Percentiles rank a stretch among this genome's conserved stretches.
These are phyloP conservation scores for Castanea sativa DNA, from an alignment of 306 rosid genomes.

Conservation along the genomic window DNA sequence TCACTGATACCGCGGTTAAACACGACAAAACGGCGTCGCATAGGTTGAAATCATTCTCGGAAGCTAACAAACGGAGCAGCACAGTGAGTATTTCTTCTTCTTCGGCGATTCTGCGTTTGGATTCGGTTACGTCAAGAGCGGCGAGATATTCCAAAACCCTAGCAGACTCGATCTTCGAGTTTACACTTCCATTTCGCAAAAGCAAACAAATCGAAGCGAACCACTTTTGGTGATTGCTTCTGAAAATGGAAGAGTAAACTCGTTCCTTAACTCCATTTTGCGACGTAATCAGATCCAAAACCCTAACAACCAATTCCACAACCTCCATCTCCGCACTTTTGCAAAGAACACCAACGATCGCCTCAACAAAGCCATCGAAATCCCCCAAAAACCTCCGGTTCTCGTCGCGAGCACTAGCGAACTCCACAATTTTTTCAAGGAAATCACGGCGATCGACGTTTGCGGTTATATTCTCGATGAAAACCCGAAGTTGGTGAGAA, in stretches of 20 bases:
- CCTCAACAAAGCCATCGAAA: constrained; percentile 33
- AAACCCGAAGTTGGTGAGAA: constrained; percentile 18
- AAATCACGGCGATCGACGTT: background rate
- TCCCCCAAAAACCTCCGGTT: constrained; percentile 25
- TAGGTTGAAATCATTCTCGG: constrained; percentile 7
- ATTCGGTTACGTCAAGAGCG: constrained; percentile 17
- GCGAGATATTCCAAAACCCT: constrained; percentile 40
- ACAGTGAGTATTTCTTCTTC: constrained; percentile 23
- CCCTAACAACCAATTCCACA: constrained; percentile 21
- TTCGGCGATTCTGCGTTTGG: constrained; percentile 39
- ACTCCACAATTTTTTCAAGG: constrained; percentile 29
- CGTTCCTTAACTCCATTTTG: constrained; percentile 23
- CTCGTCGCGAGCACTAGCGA: constrained; percentile 23
- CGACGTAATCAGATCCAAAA: constrained; percentile 29
- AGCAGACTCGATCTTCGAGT: constrained; percentile 37
- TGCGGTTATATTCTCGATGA: constrained; percentile 11
- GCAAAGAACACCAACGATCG: constrained; percentile 28
- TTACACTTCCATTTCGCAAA: constrained; percentile 27
- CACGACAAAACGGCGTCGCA: constrained; percentile 39
- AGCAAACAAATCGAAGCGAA: constrained; percentile 23
- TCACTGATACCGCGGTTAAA: constrained; percentile 27
- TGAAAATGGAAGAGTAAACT: constrained; percentile 14
- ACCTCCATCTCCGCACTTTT: constrained; percentile 12
- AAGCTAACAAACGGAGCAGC: constrained; percentile 15
- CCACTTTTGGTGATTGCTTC: constrained; percentile 23